These are phyloP conservation scores for Ogataea salicorniae DNA, from an alignment of 805 yeast genomes.

Conservation along the genomic window DNA sequence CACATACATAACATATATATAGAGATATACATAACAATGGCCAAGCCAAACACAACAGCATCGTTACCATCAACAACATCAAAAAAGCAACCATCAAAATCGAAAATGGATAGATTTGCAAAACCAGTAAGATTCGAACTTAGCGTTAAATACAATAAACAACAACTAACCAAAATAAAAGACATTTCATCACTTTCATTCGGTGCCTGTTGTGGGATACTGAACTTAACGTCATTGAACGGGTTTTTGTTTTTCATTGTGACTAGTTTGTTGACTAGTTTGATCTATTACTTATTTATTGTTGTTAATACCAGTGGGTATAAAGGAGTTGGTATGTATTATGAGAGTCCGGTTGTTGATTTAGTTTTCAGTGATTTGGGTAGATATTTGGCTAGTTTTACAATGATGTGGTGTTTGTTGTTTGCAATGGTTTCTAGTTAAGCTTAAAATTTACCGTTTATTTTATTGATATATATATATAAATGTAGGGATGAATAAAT, in stretches of 20 bases:
- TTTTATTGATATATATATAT: background rate
- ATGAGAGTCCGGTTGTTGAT: slow-evolving; percentile 34
- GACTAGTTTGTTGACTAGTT: slow-evolving; percentile 31
- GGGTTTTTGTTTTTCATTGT: slow-evolving; percentile 44
- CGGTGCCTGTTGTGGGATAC: slow-evolving; percentile 53
- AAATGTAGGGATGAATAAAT: background rate
- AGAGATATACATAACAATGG: background rate
- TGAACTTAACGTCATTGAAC: slow-evolving; percentile 42
- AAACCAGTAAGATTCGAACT: slow-evolving; percentile 14
- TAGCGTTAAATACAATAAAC: slow-evolving; percentile 16
- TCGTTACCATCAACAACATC: background rate
- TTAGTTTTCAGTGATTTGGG: slow-evolving; percentile 40
- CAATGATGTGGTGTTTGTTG: slow-evolving; percentile 56
- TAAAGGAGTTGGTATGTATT: slow-evolving; percentile 33
- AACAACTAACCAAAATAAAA: slow-evolving; percentile 17
- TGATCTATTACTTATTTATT: slow-evolving; percentile 30
- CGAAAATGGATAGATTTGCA: slow-evolving; percentile 1
- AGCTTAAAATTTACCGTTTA: background rate
- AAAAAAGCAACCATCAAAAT: background rate
- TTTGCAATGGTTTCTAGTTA: slow-evolving; percentile 37
- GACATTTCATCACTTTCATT: slow-evolving; percentile 45
- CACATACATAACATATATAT: too few relatives aligned
- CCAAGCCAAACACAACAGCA: background rate
- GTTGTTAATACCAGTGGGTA: slow-evolving; percentile 17
- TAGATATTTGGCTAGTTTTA: slow-evolving; percentile 45